phyloP scores from a whole-genome alignment of 345 rosid species.

The Rhizophora apiculata region DNA sequence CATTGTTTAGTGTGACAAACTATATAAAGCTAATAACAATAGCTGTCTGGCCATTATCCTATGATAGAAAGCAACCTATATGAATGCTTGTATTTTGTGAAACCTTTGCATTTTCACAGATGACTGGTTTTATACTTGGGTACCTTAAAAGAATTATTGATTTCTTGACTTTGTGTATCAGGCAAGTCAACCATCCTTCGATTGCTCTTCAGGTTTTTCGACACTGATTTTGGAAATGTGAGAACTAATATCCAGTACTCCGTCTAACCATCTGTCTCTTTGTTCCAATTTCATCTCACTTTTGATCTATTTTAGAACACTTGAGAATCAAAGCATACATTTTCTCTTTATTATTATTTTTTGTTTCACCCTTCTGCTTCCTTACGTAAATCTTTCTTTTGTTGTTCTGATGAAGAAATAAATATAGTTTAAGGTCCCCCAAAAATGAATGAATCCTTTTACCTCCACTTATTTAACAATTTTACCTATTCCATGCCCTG shows the following conservation, averaged over 20 bases:
- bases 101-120: not conserved
- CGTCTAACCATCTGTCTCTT: not conserved
- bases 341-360: not conserved
- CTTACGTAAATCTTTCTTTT: not conserved
- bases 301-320: not conserved
- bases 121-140: not conserved
- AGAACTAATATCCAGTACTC: slow-evolving; percentile 24
- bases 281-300: not conserved
- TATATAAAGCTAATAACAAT: no score
- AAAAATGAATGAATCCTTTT: no score
- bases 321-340: not conserved
- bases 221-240: slow-evolving; percentile 79
- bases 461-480: not conserved
- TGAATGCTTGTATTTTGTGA: not conserved
- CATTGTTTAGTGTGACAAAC: no score
- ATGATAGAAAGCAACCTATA: not conserved
- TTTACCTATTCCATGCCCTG: not conserved
- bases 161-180: slow-evolving; percentile 37
- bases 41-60: not conserved
- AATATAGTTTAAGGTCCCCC: no score
- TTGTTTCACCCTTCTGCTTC: not conserved
- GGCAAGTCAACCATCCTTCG: slow-evolving; percentile 97
- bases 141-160: slow-evolving; percentile 16
- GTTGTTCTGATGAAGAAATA: no score
- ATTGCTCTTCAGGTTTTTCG: slow-evolving; percentile 84